Evolutionary conservation across 2,329 filamentous ascomycete species (phyloP), one percentile per base, ranked within the genome.

Genomic region (Stachybotrys echinatus): DNA sequence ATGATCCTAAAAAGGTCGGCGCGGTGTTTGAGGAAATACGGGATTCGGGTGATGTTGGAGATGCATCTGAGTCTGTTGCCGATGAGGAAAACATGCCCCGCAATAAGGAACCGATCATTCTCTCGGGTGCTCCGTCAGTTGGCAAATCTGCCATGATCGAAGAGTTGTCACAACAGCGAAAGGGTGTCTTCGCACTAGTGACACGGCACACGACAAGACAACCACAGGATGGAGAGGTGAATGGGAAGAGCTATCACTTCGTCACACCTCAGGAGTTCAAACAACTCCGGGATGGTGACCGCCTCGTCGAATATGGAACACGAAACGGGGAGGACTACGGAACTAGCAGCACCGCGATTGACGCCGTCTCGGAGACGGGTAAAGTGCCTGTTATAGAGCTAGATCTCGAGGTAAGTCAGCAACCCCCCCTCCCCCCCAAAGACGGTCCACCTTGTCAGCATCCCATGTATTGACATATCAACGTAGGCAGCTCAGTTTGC

Each of bases 1-100:
- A 96, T 49, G 85, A 91, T 56, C 85, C 88, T 39, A 88, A 87
- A 63, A 88, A 89, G 53, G 76, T 86, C 27, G 75, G 76, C 48
- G 61, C 73, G 31, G 72, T 86, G 12, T 86, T 84, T 52, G 68
- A 78, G 48, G 75, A 80, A 34, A 61, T 70, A 27, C 62, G 69
- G 7, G 72, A 74, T 12, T 59, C 58, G 2, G 71, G 71, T 20
- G 67, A 64, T 3, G 60, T 65, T 10, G 59, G 60, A 8, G 60
- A 65, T 6, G 70, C 69, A n/a, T 62, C 61, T 23, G 63, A 62
- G 7, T 66, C 64, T 10, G 59, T 63, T 38, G 62, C 64, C 5
- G 57, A 40, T 18, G 65, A 67, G 2, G 60, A 59, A 12, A 60
- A 68, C 31, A 66, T 74, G 54, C 81, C 80, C 4, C 64, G 71